Conservation (phyloP, 805 yeast species). For the Saturnispora sanitii region DNA sequence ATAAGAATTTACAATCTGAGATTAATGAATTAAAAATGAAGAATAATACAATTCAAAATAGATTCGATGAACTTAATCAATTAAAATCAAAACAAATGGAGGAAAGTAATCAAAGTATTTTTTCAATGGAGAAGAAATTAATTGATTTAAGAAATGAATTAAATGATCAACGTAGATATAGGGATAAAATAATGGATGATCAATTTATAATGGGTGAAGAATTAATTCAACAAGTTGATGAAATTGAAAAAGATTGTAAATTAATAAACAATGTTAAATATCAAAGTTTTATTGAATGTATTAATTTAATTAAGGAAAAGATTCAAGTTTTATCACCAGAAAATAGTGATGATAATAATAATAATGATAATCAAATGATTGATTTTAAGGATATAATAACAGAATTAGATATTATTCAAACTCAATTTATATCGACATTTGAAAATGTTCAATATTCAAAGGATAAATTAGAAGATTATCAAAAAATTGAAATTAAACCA, state of each 20-base stretch:
- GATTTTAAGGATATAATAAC: background rate
- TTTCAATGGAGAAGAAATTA: background rate
- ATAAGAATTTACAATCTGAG: slow-evolving; percentile 41
- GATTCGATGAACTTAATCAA: slow-evolving; percentile 10
- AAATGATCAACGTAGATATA: slow-evolving; percentile 4
- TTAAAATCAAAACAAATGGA: background rate
- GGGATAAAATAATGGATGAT: slow-evolving; percentile 16
- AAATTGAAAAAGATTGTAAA: slow-evolving; percentile 3
- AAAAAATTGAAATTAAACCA: background rate
- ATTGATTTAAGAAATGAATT: background rate
- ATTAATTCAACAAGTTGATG: slow-evolving; percentile 15
- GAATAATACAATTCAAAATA: slow-evolving; percentile 28
- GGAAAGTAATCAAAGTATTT: background rate
- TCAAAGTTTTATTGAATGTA: background rate
- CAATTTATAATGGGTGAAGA: slow-evolving; percentile 16
- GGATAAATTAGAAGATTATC: background rate
- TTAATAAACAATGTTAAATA: background rate
- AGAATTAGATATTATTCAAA: background rate
- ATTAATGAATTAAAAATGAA: slow-evolving; percentile 36
- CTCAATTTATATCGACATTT: background rate
- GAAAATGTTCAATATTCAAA: background rate
- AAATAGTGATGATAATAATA: background rate
- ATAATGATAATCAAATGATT: background rate
- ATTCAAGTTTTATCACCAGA: background rate
- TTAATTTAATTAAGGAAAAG: background rate